Base-by-base conservation (phyloP, 2,329 filamentous ascomycete genomes). In the Xylariaceae sp. region DNA sequence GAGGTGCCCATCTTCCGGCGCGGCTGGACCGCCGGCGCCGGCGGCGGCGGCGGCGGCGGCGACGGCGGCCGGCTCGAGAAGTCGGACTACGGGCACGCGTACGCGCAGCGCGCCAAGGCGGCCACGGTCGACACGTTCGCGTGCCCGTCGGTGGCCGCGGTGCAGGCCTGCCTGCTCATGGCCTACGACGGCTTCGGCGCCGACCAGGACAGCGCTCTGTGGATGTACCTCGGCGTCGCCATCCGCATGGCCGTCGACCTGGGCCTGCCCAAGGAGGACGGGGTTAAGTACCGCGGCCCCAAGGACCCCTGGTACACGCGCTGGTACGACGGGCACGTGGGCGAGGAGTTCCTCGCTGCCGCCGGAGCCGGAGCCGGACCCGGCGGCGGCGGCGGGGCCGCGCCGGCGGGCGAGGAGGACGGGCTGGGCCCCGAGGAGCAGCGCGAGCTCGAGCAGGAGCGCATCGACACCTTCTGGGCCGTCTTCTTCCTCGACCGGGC, bases 191-290 rank as follows among this genome's bases (percentile, higher is more conserved):
- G 89, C 27, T 94, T 94, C 46, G 88, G 87, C 1, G 83, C 84
- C 9, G 85, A 86, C 44, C 84, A 89, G 47, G 88, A 94, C 51
- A 93, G 86, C 54, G 85, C 86, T 0, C 59, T 94, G 5, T 94
- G 88, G 87, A 93, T 94, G 86, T 94, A 93, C 52, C 67, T 94
- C 2, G 88, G 87, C 0, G 80, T 90, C 32, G 81, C 87, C 0
- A 94, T 94, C 39, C 79, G 87, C 4, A 83, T 88, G 78, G 80
- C 81, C 0, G 76, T 86, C 38, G 83, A 89, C 51, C 63, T 94
- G 8, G 87, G 88, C 0, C 67, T 94, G 43, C 84, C 90, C 46
- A 93, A 88, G 43, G 68, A 83, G 12, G 80, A 89, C 43, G 87
- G 86, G 0, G 69, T 93, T 30, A 70, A 68, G 38, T 73, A 72